phyloP scores from a whole-genome alignment of 164 flowering plant genomes.

The Warburgia ugandensis region DNA sequence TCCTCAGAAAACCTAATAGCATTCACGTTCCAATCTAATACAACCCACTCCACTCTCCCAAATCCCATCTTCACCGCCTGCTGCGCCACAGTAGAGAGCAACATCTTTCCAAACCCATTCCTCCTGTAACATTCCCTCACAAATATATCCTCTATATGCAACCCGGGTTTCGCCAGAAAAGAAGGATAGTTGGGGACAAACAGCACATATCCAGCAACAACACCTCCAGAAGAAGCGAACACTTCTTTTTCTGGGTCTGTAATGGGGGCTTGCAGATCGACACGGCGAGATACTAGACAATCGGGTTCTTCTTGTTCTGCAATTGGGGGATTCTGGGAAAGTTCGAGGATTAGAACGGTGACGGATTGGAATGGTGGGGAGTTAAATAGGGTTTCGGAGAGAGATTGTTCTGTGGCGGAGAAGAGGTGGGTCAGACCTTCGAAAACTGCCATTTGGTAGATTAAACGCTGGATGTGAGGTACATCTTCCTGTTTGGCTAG shows the following conservation, averaged over 20 bases:
- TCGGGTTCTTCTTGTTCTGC: no score
- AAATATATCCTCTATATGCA: slow-evolving; percentile 70
- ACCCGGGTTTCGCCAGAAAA: slow-evolving; percentile 75
- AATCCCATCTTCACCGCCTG: slow-evolving; percentile 77
- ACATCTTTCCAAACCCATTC: slow-evolving; percentile 63
- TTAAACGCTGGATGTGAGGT: slow-evolving; percentile 64
- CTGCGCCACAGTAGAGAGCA: slow-evolving; percentile 64
- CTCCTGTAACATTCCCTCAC: slow-evolving; percentile 78
- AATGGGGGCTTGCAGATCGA: slow-evolving; percentile 32
- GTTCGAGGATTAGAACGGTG: slow-evolving; percentile 76
- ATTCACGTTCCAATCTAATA: slow-evolving; percentile 84
- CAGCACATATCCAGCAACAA: slow-evolving; percentile 67
- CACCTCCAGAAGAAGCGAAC: slow-evolving; percentile 26
- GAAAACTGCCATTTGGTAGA: slow-evolving; percentile 89
- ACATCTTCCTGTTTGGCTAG: slow-evolving; percentile 56
- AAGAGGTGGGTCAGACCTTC: slow-evolving; percentile 63
- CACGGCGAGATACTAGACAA: slow-evolving; percentile 19
- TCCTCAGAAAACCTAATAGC: slow-evolving; percentile 78
- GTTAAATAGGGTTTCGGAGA: slow-evolving; percentile 67
- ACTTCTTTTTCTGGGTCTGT: slow-evolving; percentile 42
- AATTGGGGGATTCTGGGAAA: slow-evolving; percentile 21
- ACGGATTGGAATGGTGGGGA: slow-evolving; percentile 69
- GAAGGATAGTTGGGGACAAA: slow-evolving; percentile 80
- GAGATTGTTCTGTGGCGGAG: slow-evolving; percentile 65
- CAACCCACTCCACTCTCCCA: slow-evolving; percentile 89